Evolutionary conservation across 2,329 filamentous ascomycete genomes (phyloP), one percentile per base, ranked within the genome.

Genomic region (Magnaporthiopsis rhizophila): DNA sequence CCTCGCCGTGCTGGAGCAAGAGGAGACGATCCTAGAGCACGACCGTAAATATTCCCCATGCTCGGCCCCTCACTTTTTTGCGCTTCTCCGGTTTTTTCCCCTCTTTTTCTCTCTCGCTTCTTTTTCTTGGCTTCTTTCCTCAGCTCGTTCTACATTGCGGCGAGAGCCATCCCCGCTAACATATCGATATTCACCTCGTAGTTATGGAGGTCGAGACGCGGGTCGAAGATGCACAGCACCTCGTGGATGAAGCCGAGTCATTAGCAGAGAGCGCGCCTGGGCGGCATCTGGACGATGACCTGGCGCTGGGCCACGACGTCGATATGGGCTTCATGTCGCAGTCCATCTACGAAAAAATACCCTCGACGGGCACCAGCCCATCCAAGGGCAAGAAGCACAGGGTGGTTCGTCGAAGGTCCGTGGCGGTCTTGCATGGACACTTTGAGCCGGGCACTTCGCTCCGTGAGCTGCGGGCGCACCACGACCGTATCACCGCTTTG

Each of bases 341-440:
- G 75, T 97, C 93, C 15, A 91, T 99, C 69, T 99, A 98, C 75
- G 90, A 96, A 69, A 97, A 97, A 76, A 79, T 99, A 11, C 91
- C 93, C 1, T 77, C 78, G 12, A 73, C 78, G 34, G 74, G 74
- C 28, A 81, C 77, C 69, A 81, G 83, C 2, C 79, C 83, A 1
- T 74, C 81, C 9, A 83, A 80, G 72, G 69, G 77, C 21, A 82
- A 80, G 69, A 82, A 81, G 69, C 76, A 76, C 59, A 83, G 86
- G 74, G 85, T 83, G 56, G 83, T 84, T 66, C 83, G 89, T 64
- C 85, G 89, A 67, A 92, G 90, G 75, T 96, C 93, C 0, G 96
- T 96, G 89, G 92, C 94, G 9, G 90, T 98, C 65, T 80, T 98
- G 64, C 95, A 99, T 77, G 95, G 98, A 76, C 92, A 98, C 76